Evolutionary conservation across 1,139 yeast genomes (phyloP).

Genomic region (Sugiyamaella sp.): DNA sequence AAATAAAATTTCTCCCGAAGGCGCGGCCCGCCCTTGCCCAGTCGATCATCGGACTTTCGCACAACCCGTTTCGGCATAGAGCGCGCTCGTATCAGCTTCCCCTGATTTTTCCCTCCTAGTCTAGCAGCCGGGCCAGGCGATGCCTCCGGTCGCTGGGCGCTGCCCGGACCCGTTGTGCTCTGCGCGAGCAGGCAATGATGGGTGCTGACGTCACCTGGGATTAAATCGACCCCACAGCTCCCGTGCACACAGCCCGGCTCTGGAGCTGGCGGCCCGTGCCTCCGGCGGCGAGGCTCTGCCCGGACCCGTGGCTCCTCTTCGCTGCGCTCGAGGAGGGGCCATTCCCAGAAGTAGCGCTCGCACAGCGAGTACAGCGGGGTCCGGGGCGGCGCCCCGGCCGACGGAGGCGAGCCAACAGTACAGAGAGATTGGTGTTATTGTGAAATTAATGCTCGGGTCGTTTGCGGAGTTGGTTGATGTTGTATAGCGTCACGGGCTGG

Average conservation of each 20-base stretch:
- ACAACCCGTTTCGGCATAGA: background rate
- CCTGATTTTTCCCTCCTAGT: constrained; percentile 11
- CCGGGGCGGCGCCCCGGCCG: constrained; percentile 11
- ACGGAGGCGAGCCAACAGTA: background rate
- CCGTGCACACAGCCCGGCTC: no score
- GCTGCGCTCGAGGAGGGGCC: background rate
- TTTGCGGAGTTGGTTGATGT: constrained; percentile 67
- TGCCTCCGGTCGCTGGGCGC: constrained; percentile 1
- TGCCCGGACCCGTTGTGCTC: no score
- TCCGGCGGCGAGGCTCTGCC: no score
- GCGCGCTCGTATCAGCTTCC: background rate
- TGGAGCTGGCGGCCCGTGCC: no score
- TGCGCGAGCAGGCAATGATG: no score
- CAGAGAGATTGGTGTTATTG: background rate
- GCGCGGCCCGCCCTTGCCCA: constrained; percentile 5
- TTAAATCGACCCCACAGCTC: no score
- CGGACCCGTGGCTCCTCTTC: no score
- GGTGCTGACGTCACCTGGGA: no score
- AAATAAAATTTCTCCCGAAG: background rate
- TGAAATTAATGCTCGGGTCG: constrained; percentile 67
- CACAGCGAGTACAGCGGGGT: background rate
- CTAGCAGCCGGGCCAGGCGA: background rate
- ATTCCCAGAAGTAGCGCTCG: background rate
- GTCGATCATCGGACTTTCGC: background rate
- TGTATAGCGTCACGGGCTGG: constrained; percentile 67